Evolutionary conservation across 2,329 filamentous ascomycete species (phyloP).

Genomic region (Laburnicola sp.): DNA sequence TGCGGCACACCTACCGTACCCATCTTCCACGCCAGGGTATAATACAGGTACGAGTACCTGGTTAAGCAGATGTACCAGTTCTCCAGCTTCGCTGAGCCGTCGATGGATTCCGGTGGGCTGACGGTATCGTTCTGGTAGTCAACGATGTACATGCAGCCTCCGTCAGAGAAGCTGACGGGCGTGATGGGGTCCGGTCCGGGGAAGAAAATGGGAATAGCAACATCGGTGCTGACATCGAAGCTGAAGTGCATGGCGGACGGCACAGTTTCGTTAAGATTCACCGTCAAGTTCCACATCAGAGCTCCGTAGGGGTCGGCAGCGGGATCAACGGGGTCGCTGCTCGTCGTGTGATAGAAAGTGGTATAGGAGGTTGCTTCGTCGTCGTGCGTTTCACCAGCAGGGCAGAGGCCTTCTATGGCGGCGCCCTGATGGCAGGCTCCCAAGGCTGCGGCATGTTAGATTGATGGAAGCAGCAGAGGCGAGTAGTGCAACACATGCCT

Average conservation of each 20-base stretch:
- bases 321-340: slow-evolving; percentile 2
- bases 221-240: slow-evolving; percentile 38
- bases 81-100: slow-evolving; percentile 25
- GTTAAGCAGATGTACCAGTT: slow-evolving; percentile 52
- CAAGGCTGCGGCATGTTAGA: slow-evolving; percentile 11
- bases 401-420: slow-evolving; percentile 49
- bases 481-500: background rate
- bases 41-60: slow-evolving; percentile 42
- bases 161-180: slow-evolving; percentile 44
- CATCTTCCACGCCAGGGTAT: slow-evolving; percentile 48
- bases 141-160: slow-evolving; percentile 43
- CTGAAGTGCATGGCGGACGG: slow-evolving; percentile 38
- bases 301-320: slow-evolving; percentile 17
- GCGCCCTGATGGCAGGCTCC: slow-evolving; percentile 50
- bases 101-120: slow-evolving; percentile 24
- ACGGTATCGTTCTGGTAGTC: slow-evolving; percentile 44
- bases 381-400: slow-evolving; percentile 5
- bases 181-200: slow-evolving; percentile 26
- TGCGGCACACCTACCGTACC: slow-evolving; percentile 41
- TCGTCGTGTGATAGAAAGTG: slow-evolving; percentile 37
- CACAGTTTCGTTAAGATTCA: slow-evolving; percentile 7
- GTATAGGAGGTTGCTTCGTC: slow-evolving; percentile 19
- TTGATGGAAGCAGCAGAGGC: background rate
- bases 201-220: slow-evolving; percentile 46
- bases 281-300: slow-evolving; percentile 18